A percentile compares a stretch with the other conserved stretches of the same genome.
Evolutionary conservation across 2,329 filamentous ascomycete species (phyloP).

Genomic region (Diaporthe vaccinii): DNA sequence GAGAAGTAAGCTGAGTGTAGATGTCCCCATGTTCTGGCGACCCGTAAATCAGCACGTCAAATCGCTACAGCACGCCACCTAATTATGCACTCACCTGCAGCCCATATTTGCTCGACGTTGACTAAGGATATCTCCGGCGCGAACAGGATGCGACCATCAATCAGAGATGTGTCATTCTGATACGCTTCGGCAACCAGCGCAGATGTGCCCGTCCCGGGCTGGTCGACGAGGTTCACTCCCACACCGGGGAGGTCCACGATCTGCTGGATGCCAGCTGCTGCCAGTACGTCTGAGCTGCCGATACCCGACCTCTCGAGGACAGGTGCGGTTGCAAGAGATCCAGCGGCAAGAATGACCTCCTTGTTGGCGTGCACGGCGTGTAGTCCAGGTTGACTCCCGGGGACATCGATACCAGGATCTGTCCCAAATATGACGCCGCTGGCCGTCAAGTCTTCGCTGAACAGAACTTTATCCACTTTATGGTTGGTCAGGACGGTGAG

Average conservation of each 20-base stretch:
- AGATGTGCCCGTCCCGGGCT: constrained; percentile 42
- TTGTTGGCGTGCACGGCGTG: constrained; percentile 16
- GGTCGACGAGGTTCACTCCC: constrained; percentile 41
- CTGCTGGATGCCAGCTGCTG: constrained; percentile 20
- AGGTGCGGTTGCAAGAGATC: constrained; percentile 33
- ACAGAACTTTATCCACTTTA: constrained; percentile 38
- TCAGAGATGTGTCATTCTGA: constrained; percentile 44
- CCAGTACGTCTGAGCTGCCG: constrained; percentile 3
- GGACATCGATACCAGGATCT: constrained; percentile 1
- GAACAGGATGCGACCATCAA: constrained; percentile 42
- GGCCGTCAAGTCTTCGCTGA: constrained; percentile 2
- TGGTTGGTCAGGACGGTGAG: constrained; percentile 39
- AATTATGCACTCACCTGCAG: background rate
- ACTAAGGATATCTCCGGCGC: constrained; percentile 45
- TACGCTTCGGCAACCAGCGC: constrained; percentile 42
- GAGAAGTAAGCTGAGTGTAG: constrained; percentile 1
- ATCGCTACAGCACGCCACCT: too few species aligned
- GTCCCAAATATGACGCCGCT: constrained; percentile 10
- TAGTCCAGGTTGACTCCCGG: background rate
- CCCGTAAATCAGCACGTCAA: background rate
- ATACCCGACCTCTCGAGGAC: constrained; percentile 40
- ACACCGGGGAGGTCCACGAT: constrained; percentile 38
- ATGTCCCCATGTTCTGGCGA: background rate
- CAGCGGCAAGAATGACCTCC: constrained; percentile 38
- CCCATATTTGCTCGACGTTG: constrained; percentile 44